phyloP scores from a whole-genome alignment of 352 stramenopile genomes.

The Globisporangium megalacanthum region DNA sequence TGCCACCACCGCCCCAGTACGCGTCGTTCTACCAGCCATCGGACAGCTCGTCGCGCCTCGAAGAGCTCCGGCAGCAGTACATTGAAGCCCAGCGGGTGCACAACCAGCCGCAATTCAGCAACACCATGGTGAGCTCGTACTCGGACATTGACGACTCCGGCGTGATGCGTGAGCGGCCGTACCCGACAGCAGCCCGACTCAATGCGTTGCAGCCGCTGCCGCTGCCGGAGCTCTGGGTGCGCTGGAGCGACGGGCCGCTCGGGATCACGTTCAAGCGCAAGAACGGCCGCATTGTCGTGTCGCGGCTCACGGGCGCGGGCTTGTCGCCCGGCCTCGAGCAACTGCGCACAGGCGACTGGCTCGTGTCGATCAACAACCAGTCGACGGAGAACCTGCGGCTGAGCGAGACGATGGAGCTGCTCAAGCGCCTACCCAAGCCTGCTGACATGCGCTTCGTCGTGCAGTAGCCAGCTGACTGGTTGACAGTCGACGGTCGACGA shows the following conservation, averaged over 20 bases:
- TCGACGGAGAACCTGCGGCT: conserved; percentile 52
- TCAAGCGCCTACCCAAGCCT: conserved; percentile 70
- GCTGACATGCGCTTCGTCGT: conserved; percentile 79
- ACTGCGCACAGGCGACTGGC: conserved; percentile 62
- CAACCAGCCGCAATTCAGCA: conserved; percentile 28
- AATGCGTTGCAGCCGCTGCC: conserved; percentile 16
- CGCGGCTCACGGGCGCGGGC: conserved; percentile 60
- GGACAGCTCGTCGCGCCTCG: conserved; percentile 23
- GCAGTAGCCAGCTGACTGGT: conserved; percentile 22
- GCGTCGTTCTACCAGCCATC: conserved; percentile 7
- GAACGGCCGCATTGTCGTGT: conserved; percentile 73
- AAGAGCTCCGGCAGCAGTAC: conserved; percentile 63
- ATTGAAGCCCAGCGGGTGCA: conserved; percentile 57
- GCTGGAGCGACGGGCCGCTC: conserved; percentile 64
- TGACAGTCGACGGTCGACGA: too few species aligned
- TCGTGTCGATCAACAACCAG: conserved; percentile 71
- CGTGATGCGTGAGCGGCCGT: conserved; percentile 30
- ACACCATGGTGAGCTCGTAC: conserved; percentile 50
- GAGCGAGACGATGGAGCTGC: conserved; percentile 76
- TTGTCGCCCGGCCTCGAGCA: conserved; percentile 62
- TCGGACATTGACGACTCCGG: conserved; percentile 67
- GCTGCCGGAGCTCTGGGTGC: conserved; percentile 58
- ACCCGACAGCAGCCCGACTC: conserved; percentile 2
- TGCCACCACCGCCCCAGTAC: conserved; percentile 21
- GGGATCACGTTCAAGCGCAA: conserved; percentile 81